A percentile compares a stretch with the other conserved stretches of the same genome.
Conservation (phyloP, 2,329 filamentous ascomycete genomes). For the Botryotinia calthae region DNA sequence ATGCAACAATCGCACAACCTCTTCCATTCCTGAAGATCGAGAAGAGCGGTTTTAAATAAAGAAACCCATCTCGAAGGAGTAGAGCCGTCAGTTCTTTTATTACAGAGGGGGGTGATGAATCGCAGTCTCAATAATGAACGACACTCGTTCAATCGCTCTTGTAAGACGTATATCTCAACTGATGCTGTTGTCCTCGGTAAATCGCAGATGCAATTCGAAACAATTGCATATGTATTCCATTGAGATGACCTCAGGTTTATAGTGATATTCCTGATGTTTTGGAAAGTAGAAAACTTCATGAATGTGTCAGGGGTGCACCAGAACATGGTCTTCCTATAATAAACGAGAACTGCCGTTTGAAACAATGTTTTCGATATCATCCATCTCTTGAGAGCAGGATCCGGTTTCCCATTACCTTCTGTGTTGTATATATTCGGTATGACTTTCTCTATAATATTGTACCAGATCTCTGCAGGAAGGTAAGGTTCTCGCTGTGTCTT, state of each 20-base stretch:
- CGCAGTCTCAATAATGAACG: background rate
- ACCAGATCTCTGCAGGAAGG: background rate
- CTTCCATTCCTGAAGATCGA: background rate
- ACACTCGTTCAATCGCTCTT: background rate
- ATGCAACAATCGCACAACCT: background rate
- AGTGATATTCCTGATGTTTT: background rate
- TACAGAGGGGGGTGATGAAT: background rate
- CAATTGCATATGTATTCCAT: background rate
- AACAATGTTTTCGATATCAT: background rate
- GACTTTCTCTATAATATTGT: background rate
- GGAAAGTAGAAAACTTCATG: background rate
- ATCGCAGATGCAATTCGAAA: background rate
- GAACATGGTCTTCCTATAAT: background rate
- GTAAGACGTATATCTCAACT: background rate
- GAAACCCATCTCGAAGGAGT: background rate
- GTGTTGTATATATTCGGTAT: background rate
- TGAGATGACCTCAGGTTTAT: background rate
- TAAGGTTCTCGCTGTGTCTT: background rate
- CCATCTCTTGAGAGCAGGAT: background rate
- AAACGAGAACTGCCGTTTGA: background rate
- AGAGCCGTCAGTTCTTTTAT: background rate
- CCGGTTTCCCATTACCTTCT: background rate
- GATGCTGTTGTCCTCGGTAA: background rate
- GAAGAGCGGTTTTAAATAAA: background rate
- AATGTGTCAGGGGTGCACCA: background rate